These are phyloP conservation scores for Verticillium alfalfae DNA, from an alignment of 2,329 filamentous ascomycete genomes.

Conservation along the genomic window DNA sequence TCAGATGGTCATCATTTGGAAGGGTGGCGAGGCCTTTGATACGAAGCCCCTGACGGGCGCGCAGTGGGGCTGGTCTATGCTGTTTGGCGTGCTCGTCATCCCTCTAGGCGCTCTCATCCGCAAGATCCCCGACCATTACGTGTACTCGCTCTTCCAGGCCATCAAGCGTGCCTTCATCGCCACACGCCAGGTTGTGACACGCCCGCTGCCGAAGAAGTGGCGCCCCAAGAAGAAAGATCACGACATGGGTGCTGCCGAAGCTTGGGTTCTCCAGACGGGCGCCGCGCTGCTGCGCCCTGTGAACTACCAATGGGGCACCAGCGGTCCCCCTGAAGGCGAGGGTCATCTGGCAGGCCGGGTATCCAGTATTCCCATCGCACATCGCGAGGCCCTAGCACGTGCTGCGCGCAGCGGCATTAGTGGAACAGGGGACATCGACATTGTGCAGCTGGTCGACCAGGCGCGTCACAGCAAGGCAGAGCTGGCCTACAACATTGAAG, in stretches of 20 bases:
- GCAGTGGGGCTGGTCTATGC: constrained; percentile 66
- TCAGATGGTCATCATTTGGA: constrained; percentile 67
- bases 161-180: constrained; percentile 16
- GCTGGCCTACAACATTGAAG: constrained; percentile 20
- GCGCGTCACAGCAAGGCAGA: constrained; percentile 6
- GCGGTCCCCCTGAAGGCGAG: constrained; percentile 5
- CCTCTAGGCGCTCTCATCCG: constrained; percentile 47
- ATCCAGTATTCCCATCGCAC: constrained; percentile 14
- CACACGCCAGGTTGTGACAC: constrained; percentile 11
- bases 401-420: constrained; percentile 6
- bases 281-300: constrained; percentile 12
- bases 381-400: constrained; percentile 11
- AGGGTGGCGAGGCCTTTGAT: constrained; percentile 63
- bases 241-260: constrained; percentile 9
- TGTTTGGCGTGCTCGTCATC: constrained; percentile 63
- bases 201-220: constrained; percentile 11
- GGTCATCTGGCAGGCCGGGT: constrained; percentile 7
- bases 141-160: constrained; percentile 17
- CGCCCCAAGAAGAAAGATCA: constrained; percentile 11
- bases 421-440: constrained; percentile 8
- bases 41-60: constrained; percentile 54
- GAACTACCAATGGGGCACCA: constrained; percentile 16
- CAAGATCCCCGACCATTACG: constrained; percentile 36
- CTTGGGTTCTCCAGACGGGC: constrained; percentile 17
- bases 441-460: constrained; percentile 7